phyloP scores from a whole-genome alignment of 2,329 filamentous ascomycete genomes.

The Penicillium sp. region DNA sequence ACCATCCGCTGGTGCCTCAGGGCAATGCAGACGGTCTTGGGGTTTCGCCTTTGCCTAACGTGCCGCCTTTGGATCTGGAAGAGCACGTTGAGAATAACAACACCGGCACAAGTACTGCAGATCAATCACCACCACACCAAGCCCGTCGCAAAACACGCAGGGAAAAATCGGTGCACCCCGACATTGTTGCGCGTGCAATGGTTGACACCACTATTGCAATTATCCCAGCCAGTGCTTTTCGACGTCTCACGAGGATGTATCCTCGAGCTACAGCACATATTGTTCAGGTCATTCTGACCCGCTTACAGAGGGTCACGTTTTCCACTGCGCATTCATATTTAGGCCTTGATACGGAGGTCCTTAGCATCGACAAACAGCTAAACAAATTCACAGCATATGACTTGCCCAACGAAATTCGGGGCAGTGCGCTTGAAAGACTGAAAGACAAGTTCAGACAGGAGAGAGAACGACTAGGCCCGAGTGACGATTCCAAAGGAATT shows the following conservation, averaged over 20 bases:
- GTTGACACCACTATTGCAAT: conserved; percentile 98
- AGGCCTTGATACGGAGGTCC: conserved; percentile 82
- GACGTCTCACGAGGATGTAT: conserved; percentile 86
- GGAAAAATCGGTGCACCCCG: conserved; percentile 81
- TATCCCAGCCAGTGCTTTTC: conserved; percentile 93
- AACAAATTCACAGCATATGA: conserved; percentile 88
- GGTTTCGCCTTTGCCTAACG: conserved; percentile 49
- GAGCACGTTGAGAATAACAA: conserved; percentile 28
- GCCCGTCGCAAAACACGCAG: conserved; percentile 31
- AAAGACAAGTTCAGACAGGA: conserved; percentile 92
- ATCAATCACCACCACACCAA: conserved; percentile 21
- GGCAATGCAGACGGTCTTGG: conserved; percentile 21
- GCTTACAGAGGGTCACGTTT: conserved; percentile 89
- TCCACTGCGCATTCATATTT: conserved; percentile 93
- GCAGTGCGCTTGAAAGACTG: conserved; percentile 73
- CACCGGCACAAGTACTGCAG: conserved; percentile 13
- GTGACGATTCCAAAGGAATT: conserved; percentile 87
- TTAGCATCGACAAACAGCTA: conserved; percentile 91
- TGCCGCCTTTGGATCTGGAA: conserved; percentile 74
- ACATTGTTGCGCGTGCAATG: conserved; percentile 93
- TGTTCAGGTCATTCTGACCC: conserved; percentile 92
- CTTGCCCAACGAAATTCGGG: conserved; percentile 83
- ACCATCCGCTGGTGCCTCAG: conserved; percentile 21
- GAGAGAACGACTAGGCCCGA: conserved; percentile 72
- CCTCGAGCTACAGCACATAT: conserved; percentile 96